Percentiles rank a stretch among this genome's conserved stretches.
These are phyloP conservation scores for Phytophthora quininea DNA, from an alignment of 352 stramenopile species.

Conservation along the genomic window DNA sequence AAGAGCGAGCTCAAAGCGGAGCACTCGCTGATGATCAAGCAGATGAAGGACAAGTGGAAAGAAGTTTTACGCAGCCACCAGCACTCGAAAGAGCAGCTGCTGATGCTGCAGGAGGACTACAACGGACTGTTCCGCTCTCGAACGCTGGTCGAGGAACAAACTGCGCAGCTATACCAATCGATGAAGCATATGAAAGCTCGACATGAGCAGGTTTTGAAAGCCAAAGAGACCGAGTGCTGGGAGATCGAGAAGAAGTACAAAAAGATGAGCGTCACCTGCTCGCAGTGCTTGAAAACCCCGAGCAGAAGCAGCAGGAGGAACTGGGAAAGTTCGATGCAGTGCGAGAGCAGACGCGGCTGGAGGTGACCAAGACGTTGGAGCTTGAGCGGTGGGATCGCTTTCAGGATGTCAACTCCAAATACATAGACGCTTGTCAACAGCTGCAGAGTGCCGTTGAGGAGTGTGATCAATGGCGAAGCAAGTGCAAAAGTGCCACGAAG, in stretches of 20 bases:
- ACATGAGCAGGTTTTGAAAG: constrained; percentile 52
- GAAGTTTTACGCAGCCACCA: constrained; percentile 50
- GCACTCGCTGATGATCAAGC: constrained; percentile 45
- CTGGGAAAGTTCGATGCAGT: constrained; percentile 44
- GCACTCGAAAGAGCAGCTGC: constrained; percentile 59
- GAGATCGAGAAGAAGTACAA: constrained; percentile 73
- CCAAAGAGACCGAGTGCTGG: constrained; percentile 61
- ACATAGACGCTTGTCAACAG: constrained; percentile 56
- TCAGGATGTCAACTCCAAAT: constrained; percentile 74
- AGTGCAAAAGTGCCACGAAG: constrained; percentile 42
- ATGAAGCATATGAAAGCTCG: constrained; percentile 52
- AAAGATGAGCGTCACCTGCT: constrained; percentile 48
- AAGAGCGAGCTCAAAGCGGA: constrained; percentile 60
- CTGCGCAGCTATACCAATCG: constrained; percentile 49
- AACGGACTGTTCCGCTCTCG: constrained; percentile 62
- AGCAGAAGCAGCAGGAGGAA: constrained; percentile 52
- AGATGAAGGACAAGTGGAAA: constrained; percentile 76
- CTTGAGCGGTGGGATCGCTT: constrained; percentile 70
- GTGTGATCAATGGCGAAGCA: constrained; percentile 27
- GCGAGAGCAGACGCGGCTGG: constrained; percentile 54
- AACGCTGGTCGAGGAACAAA: constrained; percentile 45
- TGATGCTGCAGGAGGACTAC: constrained; percentile 80
- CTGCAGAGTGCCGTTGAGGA: constrained; percentile 43
- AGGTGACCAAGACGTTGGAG: constrained; percentile 63
- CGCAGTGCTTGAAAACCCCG: constrained; percentile 57